These are phyloP conservation scores for Neofusicoccum parvum DNA, from an alignment of 2,329 filamentous ascomycete species.

Conservation along the genomic window DNA sequence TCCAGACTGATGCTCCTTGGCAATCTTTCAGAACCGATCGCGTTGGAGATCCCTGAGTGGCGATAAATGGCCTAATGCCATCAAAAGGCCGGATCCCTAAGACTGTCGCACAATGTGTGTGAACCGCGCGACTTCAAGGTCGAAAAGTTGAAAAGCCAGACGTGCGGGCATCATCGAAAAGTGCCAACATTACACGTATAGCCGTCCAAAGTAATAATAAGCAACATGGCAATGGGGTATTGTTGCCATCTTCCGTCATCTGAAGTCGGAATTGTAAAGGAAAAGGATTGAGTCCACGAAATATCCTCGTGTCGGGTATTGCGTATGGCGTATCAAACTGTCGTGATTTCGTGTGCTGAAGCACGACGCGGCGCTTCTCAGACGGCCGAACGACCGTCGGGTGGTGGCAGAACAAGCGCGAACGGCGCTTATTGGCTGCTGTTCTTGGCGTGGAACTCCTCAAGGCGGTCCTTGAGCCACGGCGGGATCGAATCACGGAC, in stretches of 20 bases:
- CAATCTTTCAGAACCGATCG: neutral
- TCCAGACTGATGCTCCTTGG: neutral
- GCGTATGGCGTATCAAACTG: constrained; percentile 15
- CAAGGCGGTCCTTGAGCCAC: constrained; percentile 21
- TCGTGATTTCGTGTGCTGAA: constrained; percentile 21
- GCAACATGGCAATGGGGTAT: constrained; percentile 7
- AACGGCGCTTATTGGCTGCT: constrained; percentile 15
- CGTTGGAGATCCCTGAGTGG: constrained; percentile 17
- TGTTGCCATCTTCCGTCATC: constrained; percentile 12
- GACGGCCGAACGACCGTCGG: constrained; percentile 1
- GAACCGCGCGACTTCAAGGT: neutral
- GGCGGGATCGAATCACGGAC: constrained; percentile 20
- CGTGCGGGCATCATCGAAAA: neutral
- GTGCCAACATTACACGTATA: constrained; percentile 5
- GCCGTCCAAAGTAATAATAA: constrained; percentile 15
- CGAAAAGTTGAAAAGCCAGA: neutral
- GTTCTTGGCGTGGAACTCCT: constrained; percentile 20
- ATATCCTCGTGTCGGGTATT: constrained; percentile 17
- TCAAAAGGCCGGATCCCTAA: neutral
- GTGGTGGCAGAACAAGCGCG: neutral
- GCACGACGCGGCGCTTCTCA: constrained; percentile 21
- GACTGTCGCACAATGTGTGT: neutral
- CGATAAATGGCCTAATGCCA: constrained; percentile 3
- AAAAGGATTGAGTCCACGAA: constrained; percentile 15
- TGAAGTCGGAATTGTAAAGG: constrained; percentile 7